Evolutionary conservation across 1,139 yeast genomes (phyloP), one percentile per base, ranked within the genome.

Genomic region (Saccharomyces hybrid): DNA sequence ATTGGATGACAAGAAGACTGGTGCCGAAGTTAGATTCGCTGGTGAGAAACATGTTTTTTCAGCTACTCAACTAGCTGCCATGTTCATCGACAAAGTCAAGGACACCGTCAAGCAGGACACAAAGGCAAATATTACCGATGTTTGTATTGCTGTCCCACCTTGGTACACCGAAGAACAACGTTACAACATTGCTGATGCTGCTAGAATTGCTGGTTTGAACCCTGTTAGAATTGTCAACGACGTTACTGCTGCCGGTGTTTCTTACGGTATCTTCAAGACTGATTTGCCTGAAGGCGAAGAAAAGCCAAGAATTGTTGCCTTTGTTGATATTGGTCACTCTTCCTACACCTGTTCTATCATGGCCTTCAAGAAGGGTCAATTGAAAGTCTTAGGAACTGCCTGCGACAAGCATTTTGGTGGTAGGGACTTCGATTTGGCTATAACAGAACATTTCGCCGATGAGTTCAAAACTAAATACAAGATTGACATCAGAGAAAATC

Each of bases 131-230:
- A 82, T 93, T 68, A 78, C 80, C 58, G 98, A 93, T 73, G 91
- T 93, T 60, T 91, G 93, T 73, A 79, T 93, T 68, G 87, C 97
- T 55, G 98, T 93, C 53, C 99, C 99, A 67, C 86, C 83, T 49
- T 93, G 98, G 98, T 93, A 88, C 80, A 84, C 96, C 57, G 98
- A 93, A 75, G 83, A 80, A 70, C 97, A 93, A 78, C 89, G 99
- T 75, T 89, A 96, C 70, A 97, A 97, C 61, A 86, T 95, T 64
- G 80, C 90, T 60, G 98, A 93, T 72, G 97, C 99, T 57, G 93
- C 96, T 70, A 81, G 80, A 69, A 87, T 93, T 73, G 97, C 98
- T 58, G 97, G 97, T 59, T 81, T 93, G 70, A 91, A 91, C 83
- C 97, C 98, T 57, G 97, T 93, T 58, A 87, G 98, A 80, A 84